Evolutionary conservation across 1,284 basidiomycete species (phyloP).

Genomic region (Sutorius eximius): DNA sequence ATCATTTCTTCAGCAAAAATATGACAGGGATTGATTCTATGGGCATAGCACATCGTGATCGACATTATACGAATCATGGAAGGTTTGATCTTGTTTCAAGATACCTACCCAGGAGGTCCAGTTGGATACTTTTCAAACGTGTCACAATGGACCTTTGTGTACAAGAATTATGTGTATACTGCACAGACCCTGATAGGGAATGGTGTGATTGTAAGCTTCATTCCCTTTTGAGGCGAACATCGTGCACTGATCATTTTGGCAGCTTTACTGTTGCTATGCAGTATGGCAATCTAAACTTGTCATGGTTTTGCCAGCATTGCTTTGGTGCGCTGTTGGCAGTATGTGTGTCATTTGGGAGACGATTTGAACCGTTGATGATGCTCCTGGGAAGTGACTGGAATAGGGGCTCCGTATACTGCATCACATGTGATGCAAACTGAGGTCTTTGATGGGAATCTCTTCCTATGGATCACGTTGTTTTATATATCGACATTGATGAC

Average conservation of each 20-base stretch:
- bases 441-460: constrained; percentile 7
- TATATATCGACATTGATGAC: constrained; percentile 8
- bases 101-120: constrained; percentile 6
- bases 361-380: neutral
- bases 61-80: neutral
- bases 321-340: constrained; percentile 16
- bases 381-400: constrained; percentile 8
- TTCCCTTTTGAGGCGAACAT: neutral
- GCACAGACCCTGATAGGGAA: constrained; percentile 34
- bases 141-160: constrained; percentile 28
- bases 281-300: constrained; percentile 13
- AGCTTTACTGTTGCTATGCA: constrained; percentile 16
- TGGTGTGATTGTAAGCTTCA: constrained; percentile 16
- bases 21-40: neutral
- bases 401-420: constrained; percentile 1
- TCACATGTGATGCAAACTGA: neutral
- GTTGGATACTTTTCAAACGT: constrained; percentile 21
- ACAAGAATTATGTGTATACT: constrained; percentile 28
- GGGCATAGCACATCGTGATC: neutral
- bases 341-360: neutral
- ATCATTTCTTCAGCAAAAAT: neutral
- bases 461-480: constrained; percentile 12
- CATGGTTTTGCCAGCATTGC: constrained; percentile 11
- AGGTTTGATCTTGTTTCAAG: constrained; percentile 1
- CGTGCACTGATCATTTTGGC: neutral